These are phyloP conservation scores for Bremia lactucae DNA, from an alignment of 352 stramenopile genomes.

Conservation along the genomic window DNA sequence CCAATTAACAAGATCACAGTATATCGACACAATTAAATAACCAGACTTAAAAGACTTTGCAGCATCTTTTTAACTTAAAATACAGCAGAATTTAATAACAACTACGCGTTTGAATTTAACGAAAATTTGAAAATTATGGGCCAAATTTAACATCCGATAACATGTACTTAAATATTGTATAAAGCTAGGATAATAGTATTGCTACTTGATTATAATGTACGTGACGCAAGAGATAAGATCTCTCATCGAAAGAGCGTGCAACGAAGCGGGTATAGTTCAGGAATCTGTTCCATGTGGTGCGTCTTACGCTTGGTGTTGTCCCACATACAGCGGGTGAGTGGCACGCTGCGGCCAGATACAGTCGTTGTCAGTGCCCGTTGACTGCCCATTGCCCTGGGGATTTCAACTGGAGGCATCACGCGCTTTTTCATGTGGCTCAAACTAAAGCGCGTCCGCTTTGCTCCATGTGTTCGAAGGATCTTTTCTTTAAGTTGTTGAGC, in stretches of 20 bases:
- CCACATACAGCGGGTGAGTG: slow-evolving; percentile 52
- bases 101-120: too few species aligned
- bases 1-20: too few species aligned
- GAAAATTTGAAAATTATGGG: too few species aligned
- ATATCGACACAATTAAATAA: too few species aligned
- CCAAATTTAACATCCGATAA: too few species aligned
- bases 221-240: too few species aligned
- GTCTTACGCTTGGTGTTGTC: slow-evolving; percentile 19
- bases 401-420: slow-evolving; percentile 37
- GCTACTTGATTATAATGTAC: too few species aligned
- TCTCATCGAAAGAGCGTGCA: not conserved
- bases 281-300: not conserved
- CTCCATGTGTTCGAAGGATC: slow-evolving; percentile 32
- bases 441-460: slow-evolving; percentile 46
- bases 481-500: slow-evolving; percentile 49
- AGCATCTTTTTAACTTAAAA: too few species aligned
- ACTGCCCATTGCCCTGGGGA: slow-evolving; percentile 30
- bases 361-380: slow-evolving; percentile 23
- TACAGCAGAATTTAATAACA: too few species aligned
- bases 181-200: too few species aligned
- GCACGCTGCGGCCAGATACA: slow-evolving; percentile 44
- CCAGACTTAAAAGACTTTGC: too few species aligned
- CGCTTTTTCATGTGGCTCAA: slow-evolving; percentile 51
- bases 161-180: too few species aligned
- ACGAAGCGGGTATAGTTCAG: not conserved